Conservation (phyloP, 2,329 filamentous ascomycete genomes). For the Rasamsonia emersonii region DNA sequence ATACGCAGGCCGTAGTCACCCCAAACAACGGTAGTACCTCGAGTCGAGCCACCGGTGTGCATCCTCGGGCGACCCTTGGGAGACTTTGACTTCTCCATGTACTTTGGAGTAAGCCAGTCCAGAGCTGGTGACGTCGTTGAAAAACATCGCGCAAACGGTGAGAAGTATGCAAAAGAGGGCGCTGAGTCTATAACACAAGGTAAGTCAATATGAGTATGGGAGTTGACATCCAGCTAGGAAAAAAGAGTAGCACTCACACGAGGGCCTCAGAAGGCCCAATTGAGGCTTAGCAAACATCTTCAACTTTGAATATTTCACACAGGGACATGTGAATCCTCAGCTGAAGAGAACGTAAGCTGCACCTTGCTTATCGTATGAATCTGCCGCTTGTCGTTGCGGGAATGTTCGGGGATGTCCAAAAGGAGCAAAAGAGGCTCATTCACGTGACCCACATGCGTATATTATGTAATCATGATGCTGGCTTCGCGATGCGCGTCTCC, state of each 20-base stretch:
- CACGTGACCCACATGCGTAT: constrained; percentile 11
- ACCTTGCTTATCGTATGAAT: too few relatives aligned
- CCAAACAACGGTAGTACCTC: constrained; percentile 93
- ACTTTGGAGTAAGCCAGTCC: constrained; percentile 75
- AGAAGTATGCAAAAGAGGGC: constrained; percentile 15
- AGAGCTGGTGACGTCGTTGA: constrained; percentile 55
- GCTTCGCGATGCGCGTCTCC: constrained; percentile 22
- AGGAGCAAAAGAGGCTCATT: constrained; percentile 8
- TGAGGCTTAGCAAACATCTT: constrained; percentile 28
- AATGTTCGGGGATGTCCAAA: constrained; percentile 1
- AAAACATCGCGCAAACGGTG: constrained; percentile 54
- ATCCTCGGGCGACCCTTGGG: constrained; percentile 81
- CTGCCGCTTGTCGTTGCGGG: constrained; percentile 1
- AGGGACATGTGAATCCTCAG: neutral
- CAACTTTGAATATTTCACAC: too few relatives aligned
- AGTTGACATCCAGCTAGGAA: neutral
- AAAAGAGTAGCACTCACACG: constrained; percentile 26
- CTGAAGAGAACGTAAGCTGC: constrained; percentile 1
- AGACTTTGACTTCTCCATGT: constrained; percentile 77
- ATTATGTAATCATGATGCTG: constrained; percentile 7
- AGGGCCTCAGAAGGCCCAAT: constrained; percentile 24
- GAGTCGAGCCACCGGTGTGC: constrained; percentile 78
- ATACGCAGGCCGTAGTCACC: constrained; percentile 93
- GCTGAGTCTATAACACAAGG: constrained; percentile 15
- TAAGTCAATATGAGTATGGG: constrained; percentile 13